A percentile compares a stretch with the other conserved stretches of the same genome.
These are phyloP conservation scores for Didymella pinodella DNA, from an alignment of 2,329 filamentous ascomycete species.

Conservation along the genomic window DNA sequence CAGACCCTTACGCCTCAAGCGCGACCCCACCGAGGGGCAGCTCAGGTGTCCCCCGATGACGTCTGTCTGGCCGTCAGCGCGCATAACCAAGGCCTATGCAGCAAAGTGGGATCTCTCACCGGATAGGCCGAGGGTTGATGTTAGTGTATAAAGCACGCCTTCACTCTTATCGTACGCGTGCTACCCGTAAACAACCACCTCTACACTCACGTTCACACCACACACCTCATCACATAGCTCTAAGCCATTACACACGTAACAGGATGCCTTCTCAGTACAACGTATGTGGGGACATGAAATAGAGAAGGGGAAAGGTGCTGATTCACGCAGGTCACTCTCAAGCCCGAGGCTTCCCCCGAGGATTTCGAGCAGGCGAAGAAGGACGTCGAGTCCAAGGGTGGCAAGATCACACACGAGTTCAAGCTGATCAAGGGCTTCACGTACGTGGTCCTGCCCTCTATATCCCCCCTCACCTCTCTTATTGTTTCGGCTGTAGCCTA, in stretches of 20 bases:
- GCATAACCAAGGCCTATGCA: conserved; percentile 40
- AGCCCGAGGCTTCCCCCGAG: conserved; percentile 70
- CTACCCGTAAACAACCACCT: conserved; percentile 13
- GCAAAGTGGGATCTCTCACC: conserved; percentile 13
- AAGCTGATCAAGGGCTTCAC: conserved; percentile 90
- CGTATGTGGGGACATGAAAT: conserved; percentile 27
- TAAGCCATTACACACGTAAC: not conserved
- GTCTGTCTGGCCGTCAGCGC: conserved; percentile 20
- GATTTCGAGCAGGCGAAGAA: conserved; percentile 82
- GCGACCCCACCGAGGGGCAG: conserved; percentile 20
- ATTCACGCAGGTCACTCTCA: conserved; percentile 74
- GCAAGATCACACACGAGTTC: conserved; percentile 84
- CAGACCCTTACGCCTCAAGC: not conserved
- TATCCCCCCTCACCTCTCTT: not conserved
- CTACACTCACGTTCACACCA: not conserved
- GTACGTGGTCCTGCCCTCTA: conserved; percentile 64
- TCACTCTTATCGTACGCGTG: conserved; percentile 24
- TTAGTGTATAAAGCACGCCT: conserved; percentile 38
- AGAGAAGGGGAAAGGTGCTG: not conserved
- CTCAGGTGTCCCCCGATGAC: conserved; percentile 18
- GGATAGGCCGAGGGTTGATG: conserved; percentile 10
- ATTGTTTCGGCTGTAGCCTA: not conserved
- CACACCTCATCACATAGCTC: not conserved
- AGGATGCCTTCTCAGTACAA: conserved; percentile 50
- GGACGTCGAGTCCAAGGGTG: conserved; percentile 75